phyloP scores from a whole-genome alignment of 2,329 filamentous ascomycete species.

The Ascocoryne sarcoides region DNA sequence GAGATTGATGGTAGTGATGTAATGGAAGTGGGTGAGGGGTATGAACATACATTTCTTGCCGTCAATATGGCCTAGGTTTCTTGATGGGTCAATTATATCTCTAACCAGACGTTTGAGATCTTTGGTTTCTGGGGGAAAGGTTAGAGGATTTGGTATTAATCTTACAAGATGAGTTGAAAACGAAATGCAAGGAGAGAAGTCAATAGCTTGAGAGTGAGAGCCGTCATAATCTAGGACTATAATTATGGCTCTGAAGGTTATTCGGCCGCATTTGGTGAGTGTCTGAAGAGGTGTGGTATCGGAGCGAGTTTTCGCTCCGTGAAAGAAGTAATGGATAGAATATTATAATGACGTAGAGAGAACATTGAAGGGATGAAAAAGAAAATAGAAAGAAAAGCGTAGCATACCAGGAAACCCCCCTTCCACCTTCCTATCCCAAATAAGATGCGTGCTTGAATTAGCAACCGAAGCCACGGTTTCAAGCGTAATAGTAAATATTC shows the following conservation, averaged over 20 bases:
- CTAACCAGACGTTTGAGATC: conserved; percentile 77
- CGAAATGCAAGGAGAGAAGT: not conserved
- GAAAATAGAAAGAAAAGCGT: too few species aligned
- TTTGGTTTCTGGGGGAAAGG: conserved; percentile 57
- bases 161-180: not conserved
- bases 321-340: too few species aligned
- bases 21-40: conserved; percentile 1
- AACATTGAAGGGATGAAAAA: not conserved
- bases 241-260: too few species aligned
- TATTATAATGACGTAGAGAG: too few species aligned
- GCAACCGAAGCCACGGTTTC: too few species aligned
- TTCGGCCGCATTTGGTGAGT: too few species aligned
- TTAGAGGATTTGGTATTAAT: conserved; percentile 3
- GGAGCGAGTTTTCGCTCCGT: too few species aligned
- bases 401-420: conserved; percentile 76
- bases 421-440: conserved; percentile 85
- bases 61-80: conserved; percentile 77
- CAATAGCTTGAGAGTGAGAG: too few species aligned
- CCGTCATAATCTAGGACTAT: too few species aligned
- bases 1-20: too few species aligned
- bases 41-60: conserved; percentile 28
- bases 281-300: too few species aligned
- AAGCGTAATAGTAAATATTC: conserved; percentile 73
- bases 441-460: conserved; percentile 47
- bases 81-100: conserved; percentile 69